These are phyloP conservation scores for Cladosporium austrohemisphaericum DNA, from an alignment of 2,329 filamentous ascomycete genomes.

Conservation along the genomic window DNA sequence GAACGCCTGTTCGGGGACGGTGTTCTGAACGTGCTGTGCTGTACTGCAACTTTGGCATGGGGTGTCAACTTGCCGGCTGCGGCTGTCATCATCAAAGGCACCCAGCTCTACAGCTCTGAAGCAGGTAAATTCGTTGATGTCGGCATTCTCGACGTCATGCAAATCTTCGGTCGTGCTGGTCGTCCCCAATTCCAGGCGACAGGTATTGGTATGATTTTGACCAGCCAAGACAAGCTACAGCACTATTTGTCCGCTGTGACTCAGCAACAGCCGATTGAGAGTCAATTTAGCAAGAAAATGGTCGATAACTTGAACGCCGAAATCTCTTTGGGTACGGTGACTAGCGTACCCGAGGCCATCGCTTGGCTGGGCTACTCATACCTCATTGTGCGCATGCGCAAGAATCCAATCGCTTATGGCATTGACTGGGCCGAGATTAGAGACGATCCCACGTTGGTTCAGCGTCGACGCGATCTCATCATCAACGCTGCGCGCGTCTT, in stretches of 20 bases:
- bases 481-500: constrained; percentile 83
- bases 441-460: constrained; percentile 83
- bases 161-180: constrained; percentile 97
- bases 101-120: constrained; percentile 92
- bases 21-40: constrained; percentile 94
- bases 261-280: constrained; percentile 94
- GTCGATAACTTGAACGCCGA: constrained; percentile 98
- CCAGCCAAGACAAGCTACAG: constrained; percentile 84
- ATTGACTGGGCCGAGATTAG: constrained; percentile 90
- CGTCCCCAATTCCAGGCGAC: constrained; percentile 96
- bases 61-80: constrained; percentile 97
- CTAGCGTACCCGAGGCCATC: constrained; percentile 86
- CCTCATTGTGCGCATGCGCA: constrained; percentile 92
- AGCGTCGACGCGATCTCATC: constrained; percentile 77
- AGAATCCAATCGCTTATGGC: constrained; percentile 85
- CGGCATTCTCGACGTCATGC: constrained; percentile 91
- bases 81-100: constrained; percentile 96
- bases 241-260: constrained; percentile 93
- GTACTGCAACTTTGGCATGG: constrained; percentile 96
- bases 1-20: constrained; percentile 87
- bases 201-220: constrained; percentile 97
- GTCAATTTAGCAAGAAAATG: constrained; percentile 87
- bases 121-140: constrained; percentile 96
- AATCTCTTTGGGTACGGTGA: constrained; percentile 89
- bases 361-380: constrained; percentile 99